Conservation (phyloP, 768 basidiomycete species). For the Macrolepiota dolichaula region DNA sequence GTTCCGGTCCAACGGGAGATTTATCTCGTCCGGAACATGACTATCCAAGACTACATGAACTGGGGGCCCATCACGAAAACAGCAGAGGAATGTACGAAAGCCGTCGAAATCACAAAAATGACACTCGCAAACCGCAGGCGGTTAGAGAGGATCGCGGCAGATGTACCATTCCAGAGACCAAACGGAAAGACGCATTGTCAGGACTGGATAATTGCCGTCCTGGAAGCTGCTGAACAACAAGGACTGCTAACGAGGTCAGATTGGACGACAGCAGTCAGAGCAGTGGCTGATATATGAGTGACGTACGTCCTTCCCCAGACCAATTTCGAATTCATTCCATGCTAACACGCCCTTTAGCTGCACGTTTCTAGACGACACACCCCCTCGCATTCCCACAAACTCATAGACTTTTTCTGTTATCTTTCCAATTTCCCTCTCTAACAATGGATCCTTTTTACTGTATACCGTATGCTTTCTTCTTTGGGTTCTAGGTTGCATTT, state of each 20-base stretch:
- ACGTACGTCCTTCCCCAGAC: neutral
- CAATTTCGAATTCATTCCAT: neutral
- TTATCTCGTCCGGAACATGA: constrained; percentile 7
- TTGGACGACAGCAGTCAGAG: constrained; percentile 6
- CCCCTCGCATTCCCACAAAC: neutral
- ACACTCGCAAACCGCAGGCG: constrained; percentile 6
- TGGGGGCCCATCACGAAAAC: constrained; percentile 12
- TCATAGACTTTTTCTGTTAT: neutral
- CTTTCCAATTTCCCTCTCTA: neutral
- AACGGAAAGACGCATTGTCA: constrained; percentile 10
- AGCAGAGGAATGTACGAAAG: constrained; percentile 6
- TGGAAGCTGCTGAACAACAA: constrained; percentile 10
- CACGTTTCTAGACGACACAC: neutral
- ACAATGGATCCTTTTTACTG: neutral
- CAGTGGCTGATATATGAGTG: constrained; percentile 5
- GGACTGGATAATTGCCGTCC: constrained; percentile 8
- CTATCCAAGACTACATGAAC: constrained; percentile 7
- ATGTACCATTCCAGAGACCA: constrained; percentile 1
- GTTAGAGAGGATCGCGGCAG: constrained; percentile 7
- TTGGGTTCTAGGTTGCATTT: constrained; percentile 8
- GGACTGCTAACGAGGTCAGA: constrained; percentile 6
- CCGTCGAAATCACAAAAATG: constrained; percentile 12
- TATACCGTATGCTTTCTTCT: neutral
- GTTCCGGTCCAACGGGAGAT: constrained; percentile 10
- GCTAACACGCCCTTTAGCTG: neutral